Evolutionary conservation across 257 asterid genomes (phyloP).

Genomic region (Verbascum thapsus): DNA sequence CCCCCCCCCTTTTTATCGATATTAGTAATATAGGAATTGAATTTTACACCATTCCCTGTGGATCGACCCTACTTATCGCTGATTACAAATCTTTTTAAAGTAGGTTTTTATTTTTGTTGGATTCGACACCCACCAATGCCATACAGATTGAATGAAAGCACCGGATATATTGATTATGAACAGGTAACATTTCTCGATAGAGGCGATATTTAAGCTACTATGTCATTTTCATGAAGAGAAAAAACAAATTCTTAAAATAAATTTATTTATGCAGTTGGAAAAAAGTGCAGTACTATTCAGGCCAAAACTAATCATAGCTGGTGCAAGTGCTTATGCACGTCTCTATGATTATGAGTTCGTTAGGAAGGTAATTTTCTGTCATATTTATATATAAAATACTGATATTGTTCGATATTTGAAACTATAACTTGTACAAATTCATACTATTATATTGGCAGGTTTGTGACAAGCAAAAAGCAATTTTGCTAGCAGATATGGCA

Average conservation of each 20-base stretch:
- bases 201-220: not conserved
- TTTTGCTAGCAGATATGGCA: slow-evolving; percentile 63
- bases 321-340: slow-evolving; percentile 98
- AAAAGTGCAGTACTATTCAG: slow-evolving; percentile 88
- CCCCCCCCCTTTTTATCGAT: too few species aligned
- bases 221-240: too few species aligned
- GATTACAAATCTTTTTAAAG: too few species aligned
- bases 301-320: slow-evolving; percentile 92
- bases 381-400: not conserved
- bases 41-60: too few species aligned
- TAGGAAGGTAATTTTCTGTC: slow-evolving; percentile 58
- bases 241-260: not conserved
- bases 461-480: slow-evolving; percentile 64
- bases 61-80: too few species aligned
- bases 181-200: slow-evolving; percentile 50
- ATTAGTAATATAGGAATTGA: too few species aligned
- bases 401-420: slow-evolving; percentile 4
- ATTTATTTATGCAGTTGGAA: slow-evolving; percentile 65
- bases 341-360: slow-evolving; percentile 85
- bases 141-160: slow-evolving; percentile 91
- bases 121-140: too few species aligned
- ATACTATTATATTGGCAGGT: slow-evolving; percentile 58
- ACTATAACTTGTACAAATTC: slow-evolving; percentile 23
- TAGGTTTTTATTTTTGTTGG: too few species aligned
- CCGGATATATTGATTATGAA: slow-evolving; percentile 87